Conservation (phyloP, 768 basidiomycete species). For the Lactarius hatsudake region DNA sequence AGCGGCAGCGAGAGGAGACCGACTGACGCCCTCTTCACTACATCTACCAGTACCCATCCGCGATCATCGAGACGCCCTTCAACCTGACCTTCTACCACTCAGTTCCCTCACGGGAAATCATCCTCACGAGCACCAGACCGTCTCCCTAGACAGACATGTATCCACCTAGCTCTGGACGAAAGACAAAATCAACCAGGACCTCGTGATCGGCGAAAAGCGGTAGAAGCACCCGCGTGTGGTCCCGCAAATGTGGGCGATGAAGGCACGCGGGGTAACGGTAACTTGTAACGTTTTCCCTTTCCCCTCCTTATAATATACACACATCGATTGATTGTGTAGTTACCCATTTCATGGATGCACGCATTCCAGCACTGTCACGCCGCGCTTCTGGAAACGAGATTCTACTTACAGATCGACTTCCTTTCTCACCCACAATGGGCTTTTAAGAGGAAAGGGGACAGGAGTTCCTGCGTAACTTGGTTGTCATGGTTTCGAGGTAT, state of each 20-base stretch:
- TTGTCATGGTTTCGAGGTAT: not conserved
- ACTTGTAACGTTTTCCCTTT: conserved; percentile 27
- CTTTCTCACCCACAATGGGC: not conserved
- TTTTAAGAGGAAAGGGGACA: conserved; percentile 32
- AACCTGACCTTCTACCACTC: conserved; percentile 47
- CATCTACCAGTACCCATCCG: too few species aligned
- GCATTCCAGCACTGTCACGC: conserved; percentile 28
- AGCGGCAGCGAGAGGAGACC: not conserved
- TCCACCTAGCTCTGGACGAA: conserved; percentile 43
- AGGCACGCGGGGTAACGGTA: conserved; percentile 19
- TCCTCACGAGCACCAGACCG: conserved; percentile 49
- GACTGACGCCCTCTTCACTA: conserved; percentile 31
- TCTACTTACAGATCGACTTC: not conserved
- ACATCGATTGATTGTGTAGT: conserved; percentile 18
- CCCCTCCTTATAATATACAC: not conserved
- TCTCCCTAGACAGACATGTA: conserved; percentile 45
- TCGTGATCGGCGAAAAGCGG: conserved; percentile 46
- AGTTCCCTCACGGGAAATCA: conserved; percentile 32
- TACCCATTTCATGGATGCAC: conserved; percentile 26
- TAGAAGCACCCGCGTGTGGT: conserved; percentile 39
- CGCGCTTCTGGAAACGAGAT: conserved; percentile 29
- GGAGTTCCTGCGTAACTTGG: conserved; percentile 29
- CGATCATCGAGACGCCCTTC: conserved; percentile 45
- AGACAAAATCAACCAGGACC: conserved; percentile 35
- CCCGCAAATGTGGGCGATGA: too few species aligned